Conservation (phyloP, 768 basidiomycete species). For the Russula brevipes region DNA sequence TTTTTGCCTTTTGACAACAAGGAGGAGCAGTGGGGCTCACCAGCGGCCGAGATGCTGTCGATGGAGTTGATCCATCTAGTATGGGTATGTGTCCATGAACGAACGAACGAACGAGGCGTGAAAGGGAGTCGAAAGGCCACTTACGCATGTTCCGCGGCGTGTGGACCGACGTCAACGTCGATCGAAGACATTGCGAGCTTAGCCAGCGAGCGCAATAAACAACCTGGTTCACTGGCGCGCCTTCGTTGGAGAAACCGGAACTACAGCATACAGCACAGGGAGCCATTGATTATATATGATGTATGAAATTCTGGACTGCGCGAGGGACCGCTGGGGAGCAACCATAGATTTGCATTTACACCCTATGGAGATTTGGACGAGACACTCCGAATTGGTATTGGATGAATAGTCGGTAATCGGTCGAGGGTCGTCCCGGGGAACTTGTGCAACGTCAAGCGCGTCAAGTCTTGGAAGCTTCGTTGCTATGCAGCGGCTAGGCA, state of each 20-base stretch:
- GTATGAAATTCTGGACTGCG: background rate
- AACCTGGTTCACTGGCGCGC: background rate
- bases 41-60: background rate
- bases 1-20: background rate
- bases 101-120: background rate
- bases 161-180: background rate
- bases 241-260: background rate
- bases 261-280: background rate
- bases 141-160: conserved; percentile 5
- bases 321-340: background rate
- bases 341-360: background rate
- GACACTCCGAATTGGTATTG: too few species aligned
- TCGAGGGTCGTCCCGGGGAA: too few species aligned
- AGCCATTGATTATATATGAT: background rate
- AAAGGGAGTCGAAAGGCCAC: background rate
- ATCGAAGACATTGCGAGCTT: conserved; percentile 4
- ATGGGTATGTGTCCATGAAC: background rate
- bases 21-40: background rate
- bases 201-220: background rate
- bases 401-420: too few species aligned
- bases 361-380: background rate
- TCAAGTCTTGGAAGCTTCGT: too few species aligned
- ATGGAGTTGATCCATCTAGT: conserved; percentile 9
- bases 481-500: too few species aligned
- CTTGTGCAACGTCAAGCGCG: too few species aligned